phyloP scores from a whole-genome alignment of 768 basidiomycete genomes.

The Gloeopeniophorella convolvens region DNA sequence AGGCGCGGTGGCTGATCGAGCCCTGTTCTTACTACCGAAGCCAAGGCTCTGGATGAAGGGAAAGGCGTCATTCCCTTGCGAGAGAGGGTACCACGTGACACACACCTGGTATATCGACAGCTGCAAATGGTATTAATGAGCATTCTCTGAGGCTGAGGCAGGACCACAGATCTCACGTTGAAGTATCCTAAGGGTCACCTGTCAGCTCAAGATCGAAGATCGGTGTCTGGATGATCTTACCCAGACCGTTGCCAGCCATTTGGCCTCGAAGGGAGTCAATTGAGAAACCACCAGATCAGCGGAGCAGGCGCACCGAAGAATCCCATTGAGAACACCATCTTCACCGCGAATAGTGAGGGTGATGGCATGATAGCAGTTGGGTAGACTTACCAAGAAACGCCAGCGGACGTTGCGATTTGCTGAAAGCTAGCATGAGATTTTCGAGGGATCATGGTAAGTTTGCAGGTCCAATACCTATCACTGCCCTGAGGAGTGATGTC shows the following conservation, averaged over 20 bases:
- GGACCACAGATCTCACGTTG: not conserved
- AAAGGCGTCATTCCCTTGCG: no score
- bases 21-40: not conserved
- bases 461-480: not conserved
- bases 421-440: not conserved
- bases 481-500: not conserved
- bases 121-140: no score
- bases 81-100: no score
- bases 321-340: conserved; percentile 6
- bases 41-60: conserved; percentile 6
- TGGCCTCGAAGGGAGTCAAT: not conserved
- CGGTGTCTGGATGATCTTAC: not conserved
- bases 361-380: not conserved
- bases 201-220: no score
- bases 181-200: not conserved
- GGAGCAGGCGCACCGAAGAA: not conserved
- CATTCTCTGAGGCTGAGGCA: no score
- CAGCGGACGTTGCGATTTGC: not conserved
- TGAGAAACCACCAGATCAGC: no score
- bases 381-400: conserved; percentile 2
- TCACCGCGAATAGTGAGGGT: no score
- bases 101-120: not conserved
- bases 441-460: not conserved
- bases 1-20: no score
- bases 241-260: conserved; percentile 2